Base-by-base conservation (phyloP, 1,139 yeast species). In the Yamadazyma diddensiae region DNA sequence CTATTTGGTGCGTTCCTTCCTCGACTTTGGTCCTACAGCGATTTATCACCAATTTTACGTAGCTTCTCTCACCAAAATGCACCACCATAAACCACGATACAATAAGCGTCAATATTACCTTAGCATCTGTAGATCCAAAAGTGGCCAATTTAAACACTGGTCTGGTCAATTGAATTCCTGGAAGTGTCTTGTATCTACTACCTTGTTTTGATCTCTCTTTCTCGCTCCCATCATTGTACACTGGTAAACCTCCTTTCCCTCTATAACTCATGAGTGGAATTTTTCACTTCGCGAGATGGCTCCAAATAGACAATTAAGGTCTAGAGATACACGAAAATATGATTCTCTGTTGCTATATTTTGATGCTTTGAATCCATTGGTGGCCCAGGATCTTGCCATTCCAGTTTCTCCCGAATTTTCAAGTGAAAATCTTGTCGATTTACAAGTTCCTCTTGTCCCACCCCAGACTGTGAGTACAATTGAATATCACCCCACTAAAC, bases 11-110 rank as follows among this genome's bases (percentile, higher is more conserved):
- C 0, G 87, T 78, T 1, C 47, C 42, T 0, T 54, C 49, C 3
- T 39, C 42, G 6, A 2, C 9, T 24, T 4, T 15, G 6, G 53
- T 41, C 5, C 57, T 49, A 47, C 95, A 87, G 25, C 53, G 47
- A 2, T 51, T 49, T 15, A 85, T 57, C 0, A 75, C 64, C 15
- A 57, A 51, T 27, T 56, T 59, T 0, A 82, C 83, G n/a, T 68
- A 65, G 1, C 68, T 55, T 28, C 87, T 55, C 50, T 87, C 95
- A 40, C 69, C 73, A 49, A 76, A 76, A 45, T 78, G 79, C 2
- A 82, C 57, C 3, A 72, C 35, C 0, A 61, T 21, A 0, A 73
- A 25, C 87, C 87, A 81, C 4, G 40, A 36, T 2, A 41, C 13
- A 8, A 35, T 3, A 3, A 46, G 15, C 7, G 33, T 25, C 7